Evolutionary conservation across 148 eudicot genomes (phyloP).

Genomic region (Persicaria tinctoria): DNA sequence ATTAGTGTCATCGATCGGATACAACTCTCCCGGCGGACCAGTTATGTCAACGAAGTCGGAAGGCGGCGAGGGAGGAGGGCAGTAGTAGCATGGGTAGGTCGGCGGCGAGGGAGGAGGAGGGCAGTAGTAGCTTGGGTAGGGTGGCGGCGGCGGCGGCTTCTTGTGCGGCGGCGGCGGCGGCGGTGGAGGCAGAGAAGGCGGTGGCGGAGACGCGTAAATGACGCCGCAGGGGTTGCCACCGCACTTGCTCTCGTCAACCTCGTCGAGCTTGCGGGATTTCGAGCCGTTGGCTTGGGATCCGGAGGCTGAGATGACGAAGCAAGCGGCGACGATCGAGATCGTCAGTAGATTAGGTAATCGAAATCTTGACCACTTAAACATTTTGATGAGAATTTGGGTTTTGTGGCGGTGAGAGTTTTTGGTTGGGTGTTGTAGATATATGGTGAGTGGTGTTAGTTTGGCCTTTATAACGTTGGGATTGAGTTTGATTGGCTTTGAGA

Average conservation of each 20-base stretch:
- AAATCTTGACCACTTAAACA: neutral
- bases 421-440: neutral
- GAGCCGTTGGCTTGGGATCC: neutral
- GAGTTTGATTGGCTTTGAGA: no score
- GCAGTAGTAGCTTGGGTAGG: constrained; percentile 13
- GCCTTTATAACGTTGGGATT: no score
- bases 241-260: constrained; percentile 23
- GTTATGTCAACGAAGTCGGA: constrained; percentile 15
- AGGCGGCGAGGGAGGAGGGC: constrained; percentile 27
- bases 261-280: constrained; percentile 21
- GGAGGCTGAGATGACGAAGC: neutral
- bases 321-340: neutral
- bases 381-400: neutral
- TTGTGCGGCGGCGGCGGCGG: constrained; percentile 11
- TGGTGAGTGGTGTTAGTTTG: no score
- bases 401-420: neutral
- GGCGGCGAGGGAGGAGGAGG: constrained; percentile 25
- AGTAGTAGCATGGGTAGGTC: constrained; percentile 1
- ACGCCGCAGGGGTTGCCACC: constrained; percentile 28
- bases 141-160: neutral
- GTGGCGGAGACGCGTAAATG: constrained; percentile 16
- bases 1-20: constrained; percentile 18
- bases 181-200: neutral
- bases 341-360: neutral
- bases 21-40: constrained; percentile 17